Evolutionary conservation across 2,329 filamentous ascomycete genomes (phyloP).

Genomic region (Pseudocercospora eumusae): DNA sequence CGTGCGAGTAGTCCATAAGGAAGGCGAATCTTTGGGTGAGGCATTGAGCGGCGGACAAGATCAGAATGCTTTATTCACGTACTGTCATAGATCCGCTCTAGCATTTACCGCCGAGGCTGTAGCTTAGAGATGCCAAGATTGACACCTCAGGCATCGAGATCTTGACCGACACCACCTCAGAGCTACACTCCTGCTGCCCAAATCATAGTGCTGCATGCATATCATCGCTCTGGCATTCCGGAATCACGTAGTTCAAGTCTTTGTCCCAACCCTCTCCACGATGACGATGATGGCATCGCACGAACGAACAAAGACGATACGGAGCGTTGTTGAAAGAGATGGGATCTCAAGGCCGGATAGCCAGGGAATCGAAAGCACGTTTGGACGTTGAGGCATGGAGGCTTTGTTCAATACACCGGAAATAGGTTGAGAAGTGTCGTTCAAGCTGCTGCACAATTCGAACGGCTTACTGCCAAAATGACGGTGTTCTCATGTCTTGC

Average conservation of each 20-base stretch:
- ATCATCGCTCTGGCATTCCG: background rate
- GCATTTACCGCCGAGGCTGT: no score
- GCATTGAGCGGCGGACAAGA: no score
- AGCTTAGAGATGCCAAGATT: no score
- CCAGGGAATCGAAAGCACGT: background rate
- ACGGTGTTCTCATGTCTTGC: background rate
- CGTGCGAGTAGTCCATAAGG: background rate
- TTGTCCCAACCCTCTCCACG: background rate
- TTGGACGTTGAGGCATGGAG: background rate
- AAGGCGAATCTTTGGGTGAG: no score
- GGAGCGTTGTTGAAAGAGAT: background rate
- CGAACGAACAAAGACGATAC: background rate
- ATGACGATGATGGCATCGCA: background rate
- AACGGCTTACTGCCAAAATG: background rate
- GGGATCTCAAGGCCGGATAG: background rate
- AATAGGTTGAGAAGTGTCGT: no score
- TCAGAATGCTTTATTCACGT: no score
- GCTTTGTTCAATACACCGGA: background rate
- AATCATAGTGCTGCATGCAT: background rate
- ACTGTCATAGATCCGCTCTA: no score
- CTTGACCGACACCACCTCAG: background rate
- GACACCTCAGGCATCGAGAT: background rate
- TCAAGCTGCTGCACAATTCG: background rate
- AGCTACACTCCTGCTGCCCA: background rate
- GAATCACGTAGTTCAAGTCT: background rate